phyloP scores from a whole-genome alignment of 2,329 filamentous ascomycete genomes.

The Diaporthe citri region DNA sequence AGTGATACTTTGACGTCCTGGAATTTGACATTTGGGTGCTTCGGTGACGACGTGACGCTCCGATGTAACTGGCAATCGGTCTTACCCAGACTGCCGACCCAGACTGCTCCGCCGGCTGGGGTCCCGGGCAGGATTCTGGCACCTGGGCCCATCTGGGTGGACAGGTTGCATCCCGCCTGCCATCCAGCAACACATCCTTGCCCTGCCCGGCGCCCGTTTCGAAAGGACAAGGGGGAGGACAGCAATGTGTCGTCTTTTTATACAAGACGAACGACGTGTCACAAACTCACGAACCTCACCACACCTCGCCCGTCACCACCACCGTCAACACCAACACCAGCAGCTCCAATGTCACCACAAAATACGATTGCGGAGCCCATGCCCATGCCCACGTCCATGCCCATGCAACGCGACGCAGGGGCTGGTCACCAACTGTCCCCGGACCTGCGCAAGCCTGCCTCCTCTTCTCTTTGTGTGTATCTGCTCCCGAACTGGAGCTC shows the following conservation, averaged over 20 bases:
- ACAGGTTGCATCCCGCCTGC: slow-evolving; percentile 31
- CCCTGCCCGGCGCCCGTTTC: slow-evolving; percentile 22
- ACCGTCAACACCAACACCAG: neutral
- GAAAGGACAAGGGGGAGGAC: slow-evolving; percentile 2
- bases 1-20: neutral
- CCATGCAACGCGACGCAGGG: neutral
- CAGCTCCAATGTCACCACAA: slow-evolving; percentile 9
- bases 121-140: slow-evolving; percentile 6
- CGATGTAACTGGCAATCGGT: slow-evolving; percentile 29
- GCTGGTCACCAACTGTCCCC: neutral
- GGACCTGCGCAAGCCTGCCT: slow-evolving; percentile 1
- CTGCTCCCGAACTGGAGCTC: slow-evolving; percentile 13
- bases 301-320: neutral
- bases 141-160: slow-evolving; percentile 12
- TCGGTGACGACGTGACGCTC: slow-evolving; percentile 16
- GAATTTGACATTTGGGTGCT: neutral
- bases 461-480: slow-evolving; percentile 13
- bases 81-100: neutral
- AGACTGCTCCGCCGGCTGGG: slow-evolving; percentile 13
- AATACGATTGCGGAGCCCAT: slow-evolving; percentile 11
- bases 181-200: slow-evolving; percentile 22
- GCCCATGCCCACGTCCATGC: neutral
- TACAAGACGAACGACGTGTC: slow-evolving; percentile 28
- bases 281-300: slow-evolving; percentile 27
- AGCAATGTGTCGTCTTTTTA: slow-evolving; percentile 22